A percentile compares a stretch with the other conserved stretches of the same genome.
phyloP scores from a whole-genome alignment of 1,139 yeast species.

The Yamadazyma triangularis region DNA sequence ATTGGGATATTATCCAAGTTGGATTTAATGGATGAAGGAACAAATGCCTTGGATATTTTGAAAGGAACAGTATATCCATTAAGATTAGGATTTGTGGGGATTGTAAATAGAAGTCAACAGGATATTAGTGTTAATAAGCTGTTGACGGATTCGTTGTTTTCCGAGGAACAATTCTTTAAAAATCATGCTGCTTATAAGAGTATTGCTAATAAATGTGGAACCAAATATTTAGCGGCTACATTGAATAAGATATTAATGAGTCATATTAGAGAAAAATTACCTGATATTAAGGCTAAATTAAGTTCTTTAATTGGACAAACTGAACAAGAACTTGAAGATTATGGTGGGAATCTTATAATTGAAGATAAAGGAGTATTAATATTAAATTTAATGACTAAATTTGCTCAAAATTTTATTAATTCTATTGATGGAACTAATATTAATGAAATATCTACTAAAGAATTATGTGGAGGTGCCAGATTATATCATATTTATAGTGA shows the following conservation, averaged over 20 bases:
- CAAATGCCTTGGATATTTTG: constrained; percentile 90
- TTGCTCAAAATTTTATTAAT: constrained; percentile 79
- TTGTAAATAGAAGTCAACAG: constrained; percentile 94
- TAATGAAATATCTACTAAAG: constrained; percentile 77
- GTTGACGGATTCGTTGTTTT: constrained; percentile 70
- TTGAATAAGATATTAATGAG: constrained; percentile 85
- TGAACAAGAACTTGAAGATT: constrained; percentile 84
- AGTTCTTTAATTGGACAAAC: constrained; percentile 95
- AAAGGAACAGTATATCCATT: constrained; percentile 94
- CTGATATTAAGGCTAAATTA: constrained; percentile 92
- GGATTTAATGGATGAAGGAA: constrained; percentile 97
- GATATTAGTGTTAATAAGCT: constrained; percentile 81
- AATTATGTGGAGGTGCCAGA: constrained; percentile 96
- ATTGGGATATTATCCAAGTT: constrained; percentile 90
- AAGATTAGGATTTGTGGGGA: constrained; percentile 92
- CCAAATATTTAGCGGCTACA: constrained; percentile 78
- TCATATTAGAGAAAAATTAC: constrained; percentile 90
- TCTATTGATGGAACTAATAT: constrained; percentile 91
- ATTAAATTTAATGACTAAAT: constrained; percentile 86
- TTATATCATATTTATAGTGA: constrained; percentile 91
- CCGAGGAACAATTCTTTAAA: constrained; percentile 78
- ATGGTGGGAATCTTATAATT: constrained; percentile 59
- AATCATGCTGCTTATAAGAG: constrained; percentile 85
- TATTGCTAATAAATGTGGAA: constrained; percentile 88
- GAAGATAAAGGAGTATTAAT: constrained; percentile 78